Conservation (phyloP, 768 basidiomycete genomes). For the Erythrobasidium yunnanense region DNA sequence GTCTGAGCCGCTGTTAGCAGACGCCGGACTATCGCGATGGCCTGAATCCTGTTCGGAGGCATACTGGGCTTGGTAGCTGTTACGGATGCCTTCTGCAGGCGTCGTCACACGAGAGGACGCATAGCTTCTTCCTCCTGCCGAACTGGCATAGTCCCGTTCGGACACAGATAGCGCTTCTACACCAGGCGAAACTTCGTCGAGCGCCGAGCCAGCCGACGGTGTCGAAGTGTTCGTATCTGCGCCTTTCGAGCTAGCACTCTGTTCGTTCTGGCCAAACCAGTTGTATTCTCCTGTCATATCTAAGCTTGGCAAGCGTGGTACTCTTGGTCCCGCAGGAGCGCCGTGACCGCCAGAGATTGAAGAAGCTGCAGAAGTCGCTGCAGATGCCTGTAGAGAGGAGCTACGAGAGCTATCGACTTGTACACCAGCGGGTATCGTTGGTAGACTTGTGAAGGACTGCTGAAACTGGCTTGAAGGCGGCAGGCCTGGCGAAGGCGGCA, state of each 20-base stretch:
- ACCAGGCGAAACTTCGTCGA: not conserved
- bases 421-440: too few relatives aligned
- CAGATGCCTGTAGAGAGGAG: too few relatives aligned
- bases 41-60: not conserved
- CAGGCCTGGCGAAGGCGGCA: too few relatives aligned
- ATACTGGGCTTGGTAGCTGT: not conserved
- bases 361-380: not conserved
- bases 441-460: too few relatives aligned
- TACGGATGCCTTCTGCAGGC: not conserved
- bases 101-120: not conserved
- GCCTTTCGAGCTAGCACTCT: not conserved
- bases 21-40: not conserved
- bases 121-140: not conserved
- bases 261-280: not conserved
- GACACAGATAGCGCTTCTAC: not conserved
- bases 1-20: not conserved
- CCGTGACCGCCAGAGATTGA: too few relatives aligned
- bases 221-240: not conserved
- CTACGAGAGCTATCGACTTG: too few relatives aligned
- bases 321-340: not conserved
- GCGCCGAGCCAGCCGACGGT: not conserved
- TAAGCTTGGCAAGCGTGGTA: conserved; percentile 19
- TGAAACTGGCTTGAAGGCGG: too few relatives aligned
- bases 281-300: conserved; percentile 14
- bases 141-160: not conserved